Evolutionary conservation across 1,284 basidiomycete genomes (phyloP).

Genomic region (Apiotrichum laibachii): DNA sequence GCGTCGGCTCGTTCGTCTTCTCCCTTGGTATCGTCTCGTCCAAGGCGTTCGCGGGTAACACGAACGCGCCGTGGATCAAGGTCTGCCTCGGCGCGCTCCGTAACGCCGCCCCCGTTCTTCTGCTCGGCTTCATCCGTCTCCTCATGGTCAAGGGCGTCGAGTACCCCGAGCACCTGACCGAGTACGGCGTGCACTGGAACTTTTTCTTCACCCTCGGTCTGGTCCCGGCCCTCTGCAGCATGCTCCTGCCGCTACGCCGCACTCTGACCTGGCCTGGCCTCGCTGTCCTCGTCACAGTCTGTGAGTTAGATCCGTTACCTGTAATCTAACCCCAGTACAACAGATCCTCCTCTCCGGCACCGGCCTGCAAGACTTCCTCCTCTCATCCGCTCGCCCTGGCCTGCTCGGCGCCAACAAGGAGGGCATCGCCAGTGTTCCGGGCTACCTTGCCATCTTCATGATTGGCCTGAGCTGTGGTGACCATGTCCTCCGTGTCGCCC

Average conservation of each 20-base stretch:
- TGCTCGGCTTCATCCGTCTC: constrained; percentile 74
- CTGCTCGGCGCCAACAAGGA: constrained; percentile 86
- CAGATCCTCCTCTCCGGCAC: constrained; percentile 61
- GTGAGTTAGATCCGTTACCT: constrained; percentile 53
- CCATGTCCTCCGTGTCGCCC: constrained; percentile 67
- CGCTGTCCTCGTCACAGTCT: constrained; percentile 62
- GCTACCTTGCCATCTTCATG: constrained; percentile 86
- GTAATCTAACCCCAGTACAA: constrained; percentile 58
- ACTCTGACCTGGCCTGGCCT: constrained; percentile 62
- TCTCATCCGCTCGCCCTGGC: constrained; percentile 62
- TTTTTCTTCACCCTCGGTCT: constrained; percentile 92
- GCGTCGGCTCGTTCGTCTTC: constrained; percentile 81
- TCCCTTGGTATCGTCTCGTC: constrained; percentile 87
- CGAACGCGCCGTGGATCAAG: constrained; percentile 1
- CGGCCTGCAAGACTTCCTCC: constrained; percentile 63
- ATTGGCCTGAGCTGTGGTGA: constrained; percentile 80
- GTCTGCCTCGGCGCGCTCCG: constrained; percentile 39
- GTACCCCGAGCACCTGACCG: constrained; percentile 93
- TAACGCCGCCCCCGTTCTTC: constrained; percentile 67
- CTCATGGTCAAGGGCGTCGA: constrained; percentile 87
- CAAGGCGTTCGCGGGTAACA: constrained; percentile 31
- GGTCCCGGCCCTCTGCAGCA: constrained; percentile 70
- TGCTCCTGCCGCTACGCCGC: constrained; percentile 64
- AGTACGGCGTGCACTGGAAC: constrained; percentile 98
- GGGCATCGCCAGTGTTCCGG: constrained; percentile 76